Base-by-base conservation (phyloP, 352 stramenopile species). In the Phytophthora constricta region DNA sequence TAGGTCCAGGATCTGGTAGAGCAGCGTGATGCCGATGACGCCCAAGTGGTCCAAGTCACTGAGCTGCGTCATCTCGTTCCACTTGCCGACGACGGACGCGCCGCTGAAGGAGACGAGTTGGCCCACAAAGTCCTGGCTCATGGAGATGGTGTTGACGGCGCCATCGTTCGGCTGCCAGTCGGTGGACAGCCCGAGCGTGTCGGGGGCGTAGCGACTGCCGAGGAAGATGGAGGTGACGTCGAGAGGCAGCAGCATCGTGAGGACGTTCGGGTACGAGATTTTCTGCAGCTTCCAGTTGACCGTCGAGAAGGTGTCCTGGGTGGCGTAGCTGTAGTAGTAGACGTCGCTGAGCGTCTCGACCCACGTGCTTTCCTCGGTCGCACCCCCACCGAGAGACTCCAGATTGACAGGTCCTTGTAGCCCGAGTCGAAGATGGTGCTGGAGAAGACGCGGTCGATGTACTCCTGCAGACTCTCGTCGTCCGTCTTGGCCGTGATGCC, bases 271-370 rank as follows among this genome's bases (percentile, higher is more conserved):
- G 51, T 74, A 62, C 28, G 76, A 72, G 43, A 86, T 81, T 33
- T 78, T 76, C 42, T 72, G 76, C 22, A 77, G 55, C 39, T 77
- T 65, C 52, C 53, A 53, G 49, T 86, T 76, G 28, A 67, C 62
- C 47, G 68, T 76, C 10, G 53, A 64, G 59, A 70, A 78, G 4
- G 77, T 78, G 65, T 86, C 77, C 7, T 72, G 66, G 8, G 70
- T 86, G 8, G 75, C 57, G 49, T 77, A 84, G 50, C 77, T 83
- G 69, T 76, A 90, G 70, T 90, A 87, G 65, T 83, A 87, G 13
- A 89, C 69, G 50, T 82, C 67, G 22, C 76, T 58, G 3, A 87
- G 68, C 43, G 79, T 89, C 47, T 68, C 68, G 11, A 88, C 77
- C 77, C 80, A 89, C 39, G 67, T 72, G 13, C 61, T 76, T 42